Evolutionary conservation across 2,329 filamentous ascomycete genomes (phyloP), one percentile per base, ranked within the genome.

Genomic region (Hypoxylon sp.): DNA sequence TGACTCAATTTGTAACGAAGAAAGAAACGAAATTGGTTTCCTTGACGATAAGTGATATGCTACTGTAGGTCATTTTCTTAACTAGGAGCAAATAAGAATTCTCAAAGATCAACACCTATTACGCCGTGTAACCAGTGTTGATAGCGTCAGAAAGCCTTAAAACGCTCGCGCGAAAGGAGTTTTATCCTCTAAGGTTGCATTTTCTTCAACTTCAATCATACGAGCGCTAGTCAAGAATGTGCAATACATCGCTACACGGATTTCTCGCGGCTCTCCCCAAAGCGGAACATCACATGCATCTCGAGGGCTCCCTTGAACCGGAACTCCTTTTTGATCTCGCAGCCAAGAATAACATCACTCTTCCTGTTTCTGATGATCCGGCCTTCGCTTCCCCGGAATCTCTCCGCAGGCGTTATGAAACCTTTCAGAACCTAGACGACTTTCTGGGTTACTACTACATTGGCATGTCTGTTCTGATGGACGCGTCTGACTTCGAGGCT

Each of bases 381-480:
- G 88, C 89, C 33, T 94, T 92, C 78, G 78, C 81, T 13, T 92
- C 90, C 1, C 79, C 85, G 4, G 84, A 84, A 46, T 78, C 88
- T 1, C 86, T 94, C 11, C 81, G 84, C 46, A 81, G 84, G 63
- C 88, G 92, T 69, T 94, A 94, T 79, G 81, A 85, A 64, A 79
- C 82, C 68, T 94, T 94, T 80, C 85, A 86, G 48, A 91, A 88
- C 42, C 87, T 94, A 22, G 90, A 94, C 75, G 91, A 94, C 80
- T 94, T 94, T 81, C 85, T 94, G 24, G 84, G 88, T 77, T 93
- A 92, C 81, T 94, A 94, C 83, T 94, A 92, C 82, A 87, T 91
- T 67, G 91, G 90, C 76, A 92, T 94, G 86, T 87, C 86, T 46
- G 91, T 91, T 1, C 86, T 94, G 22, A 81, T 90, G 64, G 85